Conservation (phyloP, 1,284 basidiomycete genomes). For the Puccinia hordei region DNA sequence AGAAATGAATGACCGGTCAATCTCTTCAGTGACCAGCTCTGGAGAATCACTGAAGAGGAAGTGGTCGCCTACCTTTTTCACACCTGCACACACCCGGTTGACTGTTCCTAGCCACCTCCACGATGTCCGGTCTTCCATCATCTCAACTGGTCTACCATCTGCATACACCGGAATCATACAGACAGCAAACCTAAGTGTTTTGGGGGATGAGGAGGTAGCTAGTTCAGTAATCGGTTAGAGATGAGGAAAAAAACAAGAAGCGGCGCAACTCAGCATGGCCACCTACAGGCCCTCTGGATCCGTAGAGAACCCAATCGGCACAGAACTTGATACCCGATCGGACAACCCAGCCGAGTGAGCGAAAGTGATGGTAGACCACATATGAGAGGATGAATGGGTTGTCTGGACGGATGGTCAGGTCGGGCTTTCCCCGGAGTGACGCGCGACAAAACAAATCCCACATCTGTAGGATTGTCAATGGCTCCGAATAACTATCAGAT, state of each 20-base stretch:
- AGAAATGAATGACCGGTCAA: background rate
- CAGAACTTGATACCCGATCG: constrained; percentile 97
- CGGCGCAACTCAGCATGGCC: constrained; percentile 83
- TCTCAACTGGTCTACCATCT: constrained; percentile 62
- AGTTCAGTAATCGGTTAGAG: constrained; percentile 22
- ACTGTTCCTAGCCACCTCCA: constrained; percentile 98
- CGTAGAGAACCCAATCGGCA: constrained; percentile 86
- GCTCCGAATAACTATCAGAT: constrained; percentile 42
- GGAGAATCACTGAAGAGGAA: background rate
- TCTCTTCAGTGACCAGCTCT: background rate
- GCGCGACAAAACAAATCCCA: constrained; percentile 47
- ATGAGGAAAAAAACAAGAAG: constrained; percentile 27
- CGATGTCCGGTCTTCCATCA: constrained; percentile 70
- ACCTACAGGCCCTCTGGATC: constrained; percentile 80
- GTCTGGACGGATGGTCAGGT: constrained; percentile 64
- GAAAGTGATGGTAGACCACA: constrained; percentile 88
- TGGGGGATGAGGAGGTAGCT: background rate
- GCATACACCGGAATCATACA: constrained; percentile 86
- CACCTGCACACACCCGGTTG: constrained; percentile 94
- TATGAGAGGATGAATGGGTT: constrained; percentile 93
- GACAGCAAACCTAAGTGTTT: constrained; percentile 73
- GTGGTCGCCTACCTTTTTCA: constrained; percentile 74
- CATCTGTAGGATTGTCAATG: constrained; percentile 46
- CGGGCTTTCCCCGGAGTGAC: constrained; percentile 7
- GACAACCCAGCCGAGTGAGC: constrained; percentile 96